Evolutionary conservation across 345 rosid genomes (phyloP).

Genomic region (Carallia pectinifolia): DNA sequence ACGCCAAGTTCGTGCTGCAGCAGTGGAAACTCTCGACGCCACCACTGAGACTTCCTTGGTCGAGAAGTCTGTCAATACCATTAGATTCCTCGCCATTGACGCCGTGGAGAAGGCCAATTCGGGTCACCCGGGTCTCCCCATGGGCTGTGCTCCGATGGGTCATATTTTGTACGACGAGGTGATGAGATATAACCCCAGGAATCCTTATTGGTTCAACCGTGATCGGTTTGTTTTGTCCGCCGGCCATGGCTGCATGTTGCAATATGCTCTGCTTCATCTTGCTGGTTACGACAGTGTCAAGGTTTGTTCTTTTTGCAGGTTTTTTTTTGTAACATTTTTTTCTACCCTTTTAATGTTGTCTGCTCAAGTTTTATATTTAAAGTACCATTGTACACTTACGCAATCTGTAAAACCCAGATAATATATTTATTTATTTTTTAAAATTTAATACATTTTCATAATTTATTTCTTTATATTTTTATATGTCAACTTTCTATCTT

Average conservation of each 20-base stretch:
- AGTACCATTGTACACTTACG: no score
- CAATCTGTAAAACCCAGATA: no score
- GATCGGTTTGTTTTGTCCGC: slow-evolving; percentile 95
- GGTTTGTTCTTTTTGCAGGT: slow-evolving; percentile 32
- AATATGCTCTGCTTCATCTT: slow-evolving; percentile 90
- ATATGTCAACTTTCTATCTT: no score
- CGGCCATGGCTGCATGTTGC: slow-evolving; percentile 96
- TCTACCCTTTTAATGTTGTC: not conserved
- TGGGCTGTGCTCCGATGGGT: slow-evolving; percentile 97
- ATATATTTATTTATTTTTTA: no score
- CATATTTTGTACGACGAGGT: slow-evolving; percentile 86
- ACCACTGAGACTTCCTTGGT: slow-evolving; percentile 53
- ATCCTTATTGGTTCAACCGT: slow-evolving; percentile 96
- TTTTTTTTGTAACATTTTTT: not conserved
- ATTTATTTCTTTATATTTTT: no score
- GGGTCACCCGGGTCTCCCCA: slow-evolving; percentile 94
- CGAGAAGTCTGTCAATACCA: slow-evolving; percentile 70
- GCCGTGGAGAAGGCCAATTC: slow-evolving; percentile 98
- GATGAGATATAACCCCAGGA: slow-evolving; percentile 92
- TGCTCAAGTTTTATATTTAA: not conserved
- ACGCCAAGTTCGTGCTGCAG: slow-evolving; percentile 39
- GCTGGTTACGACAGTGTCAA: slow-evolving; percentile 91
- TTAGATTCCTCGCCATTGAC: slow-evolving; percentile 81
- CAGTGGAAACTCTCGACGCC: slow-evolving; percentile 50
- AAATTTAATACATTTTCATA: no score